Evolutionary conservation across 805 yeast species (phyloP), one percentile per base, ranked within the genome.

Genomic region (Schwanniomyces vanrijiae): DNA sequence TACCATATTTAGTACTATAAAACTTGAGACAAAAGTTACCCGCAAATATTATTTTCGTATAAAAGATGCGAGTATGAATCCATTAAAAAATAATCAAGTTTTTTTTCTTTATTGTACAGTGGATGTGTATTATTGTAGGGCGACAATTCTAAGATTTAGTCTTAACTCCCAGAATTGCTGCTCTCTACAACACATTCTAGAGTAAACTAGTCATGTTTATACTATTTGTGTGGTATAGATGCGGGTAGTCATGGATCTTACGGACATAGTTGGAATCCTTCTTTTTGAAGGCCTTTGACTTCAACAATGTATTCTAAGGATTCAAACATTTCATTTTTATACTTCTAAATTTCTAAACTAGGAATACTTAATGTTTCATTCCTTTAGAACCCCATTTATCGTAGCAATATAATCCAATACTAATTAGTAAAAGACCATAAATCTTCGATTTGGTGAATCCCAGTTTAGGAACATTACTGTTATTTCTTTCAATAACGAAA

Each of bases 331-430:
- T 50, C 26, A 24, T 24, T 42, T 21, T 24, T 24, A 18, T 43
- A 28, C 25, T 21, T 37, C 8, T 21, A 44, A 8, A 39, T 13
- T 9, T 40, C 37, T 33, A 16, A 16, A 20, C 4, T 37, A 37
- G 22, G 3, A 13, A 10, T 11, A 21, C n/a, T 26, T 21, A 37
- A 16, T 33, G 18, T 44, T 52, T 58, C 21, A 59, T 42, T 33
- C 61, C 51, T 40, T 61, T 53, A 31, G 69, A 62, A n/a, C 76
- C 76, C 90, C 90, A 82, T 58, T 78, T 73, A 59, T 84, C 88
- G 59, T 84, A 84, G 45, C 81, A 64, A 56, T 80, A 84, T 35
- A 84, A 60, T 0, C 90, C 90, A 18, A 72, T 40, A 3, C 74
- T 77, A 33, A 84, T 80, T 37, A 80, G 64, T 2, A 67, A 31